These are phyloP conservation scores for Tricholomella constricta DNA, from an alignment of 768 basidiomycete species.

Conservation along the genomic window DNA sequence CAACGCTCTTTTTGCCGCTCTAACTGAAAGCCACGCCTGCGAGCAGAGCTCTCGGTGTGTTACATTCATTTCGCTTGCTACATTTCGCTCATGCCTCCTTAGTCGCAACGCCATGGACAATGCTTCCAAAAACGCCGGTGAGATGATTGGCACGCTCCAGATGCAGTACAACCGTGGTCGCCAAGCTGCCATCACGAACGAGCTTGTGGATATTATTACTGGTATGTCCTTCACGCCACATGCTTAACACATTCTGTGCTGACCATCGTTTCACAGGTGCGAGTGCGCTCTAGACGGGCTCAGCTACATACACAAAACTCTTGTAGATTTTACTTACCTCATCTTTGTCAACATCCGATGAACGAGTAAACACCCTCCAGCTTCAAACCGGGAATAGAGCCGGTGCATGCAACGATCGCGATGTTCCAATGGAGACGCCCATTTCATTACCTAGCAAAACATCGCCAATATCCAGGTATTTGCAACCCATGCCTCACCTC, in stretches of 20 bases:
- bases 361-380: not conserved
- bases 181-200: slow-evolving; percentile 96
- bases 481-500: too few relatives aligned
- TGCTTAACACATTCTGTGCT: not conserved
- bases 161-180: slow-evolving; percentile 99
- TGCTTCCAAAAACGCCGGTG: slow-evolving; percentile 95
- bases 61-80: not conserved
- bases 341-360: not conserved
- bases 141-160: slow-evolving; percentile 87
- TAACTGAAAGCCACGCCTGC: slow-evolving; percentile 94
- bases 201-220: slow-evolving; percentile 90
- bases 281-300: slow-evolving; percentile 40
- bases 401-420: too few relatives aligned
- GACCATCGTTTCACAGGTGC: slow-evolving; percentile 34
- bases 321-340: slow-evolving; percentile 13
- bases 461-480: too few relatives aligned
- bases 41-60: slow-evolving; percentile 87
- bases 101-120: slow-evolving; percentile 99
- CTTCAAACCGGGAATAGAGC: too few relatives aligned
- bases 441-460: too few relatives aligned
- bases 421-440: too few relatives aligned
- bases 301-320: slow-evolving; percentile 11
- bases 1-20: slow-evolving; percentile 93
- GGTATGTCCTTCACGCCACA: slow-evolving; percentile 47
- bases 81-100: slow-evolving; percentile 5